Evolutionary conservation across 148 eudicot genomes (phyloP), one percentile per base, ranked within the genome.

Genomic region (Polygonum maritimum): DNA sequence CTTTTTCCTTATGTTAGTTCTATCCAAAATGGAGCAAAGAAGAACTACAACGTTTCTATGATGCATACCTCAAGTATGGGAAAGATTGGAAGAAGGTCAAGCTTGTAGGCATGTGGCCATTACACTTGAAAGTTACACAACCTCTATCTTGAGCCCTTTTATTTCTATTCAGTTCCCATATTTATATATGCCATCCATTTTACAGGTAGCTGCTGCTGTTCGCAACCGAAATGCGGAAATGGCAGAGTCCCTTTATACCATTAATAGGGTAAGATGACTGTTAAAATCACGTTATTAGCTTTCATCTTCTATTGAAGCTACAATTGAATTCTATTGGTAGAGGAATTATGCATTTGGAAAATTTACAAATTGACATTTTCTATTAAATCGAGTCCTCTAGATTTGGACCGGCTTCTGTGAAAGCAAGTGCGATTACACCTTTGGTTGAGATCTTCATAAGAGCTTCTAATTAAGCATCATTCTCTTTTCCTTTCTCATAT

Each of bases 181-280:
- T 36, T 38, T 35, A 13, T 36, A 35, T 15, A 36, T 36, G 36
- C 16, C 41, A 36, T 65, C 44, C 44, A 35, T 65, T 75, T 81
- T 33, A 49, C 79, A 96, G 99, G 95, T 96, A 78, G 98, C 89
- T 78, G 79, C 89, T 80, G 84, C 85, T 41, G 88, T 96, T 74
- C 84, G 88, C 71, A 88, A 86, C 70, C 84, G 98, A 75, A 81
- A 92, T 38, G 54, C 80, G 62, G 97, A 91, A 81, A 96, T 96
- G 99, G 99, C 89, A 83, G 98, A 96, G 83, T 88, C 99, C 75
- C 95, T 96, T 73, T 96, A 91, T 82, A 89, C 92, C 51, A 96
- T 92, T 98, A 96, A 92, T 60, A 89, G 88, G 88, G 99, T 91
- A 76, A 88, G 89, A 79, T 82, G 67, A 21, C n/a, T 41, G 71